These are phyloP conservation scores for Sclerospora graminicola DNA, from an alignment of 352 stramenopile genomes.

Conservation along the genomic window DNA sequence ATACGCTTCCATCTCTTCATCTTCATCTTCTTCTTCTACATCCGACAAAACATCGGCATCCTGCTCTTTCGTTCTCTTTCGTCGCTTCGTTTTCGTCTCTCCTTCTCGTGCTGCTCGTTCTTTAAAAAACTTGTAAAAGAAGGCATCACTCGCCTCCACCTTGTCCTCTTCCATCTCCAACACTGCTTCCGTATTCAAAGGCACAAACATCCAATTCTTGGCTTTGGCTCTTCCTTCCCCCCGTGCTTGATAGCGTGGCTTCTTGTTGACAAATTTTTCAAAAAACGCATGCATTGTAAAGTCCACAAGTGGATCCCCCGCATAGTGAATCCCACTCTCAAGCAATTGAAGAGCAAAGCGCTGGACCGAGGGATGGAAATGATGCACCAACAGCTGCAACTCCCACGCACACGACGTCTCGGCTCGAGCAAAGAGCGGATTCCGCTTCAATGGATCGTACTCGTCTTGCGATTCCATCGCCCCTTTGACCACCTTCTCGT, in stretches of 20 bases:
- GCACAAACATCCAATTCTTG: constrained; percentile 63
- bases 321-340: constrained; percentile 39
- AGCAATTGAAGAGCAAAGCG: constrained; percentile 85
- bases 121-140: constrained; percentile 93
- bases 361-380: constrained; percentile 96
- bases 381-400: constrained; percentile 80
- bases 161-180: constrained; percentile 45
- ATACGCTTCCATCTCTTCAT: constrained; percentile 82
- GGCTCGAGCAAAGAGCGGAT: constrained; percentile 73
- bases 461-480: constrained; percentile 18
- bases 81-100: too few species aligned
- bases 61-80: constrained; percentile 7
- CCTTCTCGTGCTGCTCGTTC: constrained; percentile 29
- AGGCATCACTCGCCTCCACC: constrained; percentile 77
- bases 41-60: constrained; percentile 52
- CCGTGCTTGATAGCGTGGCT: constrained; percentile 86
- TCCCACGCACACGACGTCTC: constrained; percentile 88
- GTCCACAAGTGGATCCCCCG: constrained; percentile 82
- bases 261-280: constrained; percentile 98
- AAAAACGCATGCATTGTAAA: constrained; percentile 96
- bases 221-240: constrained; percentile 16
- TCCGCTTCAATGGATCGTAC: constrained; percentile 84
- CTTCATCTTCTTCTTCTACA: constrained; percentile 40
- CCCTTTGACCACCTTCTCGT: constrained; percentile 8
- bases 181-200: constrained; percentile 63